These are phyloP conservation scores for Begonia fuchsioides DNA, from an alignment of 306 rosid genomes.

Conservation along the genomic window DNA sequence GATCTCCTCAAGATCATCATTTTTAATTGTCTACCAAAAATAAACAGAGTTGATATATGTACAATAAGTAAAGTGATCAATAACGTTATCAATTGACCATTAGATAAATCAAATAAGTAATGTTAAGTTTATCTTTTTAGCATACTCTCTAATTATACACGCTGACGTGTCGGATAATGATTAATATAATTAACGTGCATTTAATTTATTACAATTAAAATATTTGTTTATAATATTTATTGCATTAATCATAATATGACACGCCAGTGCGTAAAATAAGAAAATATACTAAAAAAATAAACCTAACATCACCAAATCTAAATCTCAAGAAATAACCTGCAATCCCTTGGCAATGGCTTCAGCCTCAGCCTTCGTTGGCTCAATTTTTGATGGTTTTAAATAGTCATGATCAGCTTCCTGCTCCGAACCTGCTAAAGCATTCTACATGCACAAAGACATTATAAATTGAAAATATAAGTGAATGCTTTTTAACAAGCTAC, in stretches of 20 bases:
- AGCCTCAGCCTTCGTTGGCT: slow-evolving; percentile 90
- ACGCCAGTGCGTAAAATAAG: no score
- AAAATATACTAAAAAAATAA: no score
- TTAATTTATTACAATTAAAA: no score
- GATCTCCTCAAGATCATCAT: slow-evolving; percentile 93
- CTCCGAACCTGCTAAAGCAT: slow-evolving; percentile 49
- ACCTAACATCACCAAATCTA: no score
- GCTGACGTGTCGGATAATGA: no score
- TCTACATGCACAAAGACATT: slow-evolving; percentile 32
- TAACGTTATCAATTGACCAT: background rate
- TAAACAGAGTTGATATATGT: slow-evolving; percentile 3
- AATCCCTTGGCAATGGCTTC: slow-evolving; percentile 90
- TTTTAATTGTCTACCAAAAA: slow-evolving; percentile 58
- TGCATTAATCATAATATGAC: no score
- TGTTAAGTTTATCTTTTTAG: no score
- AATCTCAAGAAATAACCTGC: slow-evolving; percentile 76
- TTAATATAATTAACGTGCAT: no score
- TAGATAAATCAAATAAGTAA: background rate
- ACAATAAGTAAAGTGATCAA: slow-evolving; percentile 9
- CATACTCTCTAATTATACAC: no score
- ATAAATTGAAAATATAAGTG: slow-evolving; percentile 9
- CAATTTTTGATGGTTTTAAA: slow-evolving; percentile 49
- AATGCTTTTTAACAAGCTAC: no score
- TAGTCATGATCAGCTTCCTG: slow-evolving; percentile 55
- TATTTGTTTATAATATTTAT: no score